Evolutionary conservation across 1,139 yeast species (phyloP).

Genomic region (Saccharomyces hybrid): DNA sequence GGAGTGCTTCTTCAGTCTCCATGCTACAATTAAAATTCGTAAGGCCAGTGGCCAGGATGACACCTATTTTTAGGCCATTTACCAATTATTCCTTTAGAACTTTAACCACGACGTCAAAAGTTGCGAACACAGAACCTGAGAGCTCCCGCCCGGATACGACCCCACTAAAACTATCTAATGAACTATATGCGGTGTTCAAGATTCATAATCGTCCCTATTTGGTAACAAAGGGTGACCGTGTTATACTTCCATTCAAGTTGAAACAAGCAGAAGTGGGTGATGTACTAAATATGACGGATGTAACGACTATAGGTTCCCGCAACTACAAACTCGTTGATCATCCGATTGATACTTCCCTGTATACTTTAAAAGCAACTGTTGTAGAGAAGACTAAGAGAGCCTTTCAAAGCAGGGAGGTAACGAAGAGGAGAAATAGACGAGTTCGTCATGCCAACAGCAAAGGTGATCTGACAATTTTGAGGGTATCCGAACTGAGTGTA

Average conservation of each 20-base stretch:
- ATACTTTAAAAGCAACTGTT: conserved; percentile 65
- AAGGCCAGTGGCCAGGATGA: background rate
- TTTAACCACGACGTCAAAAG: background rate
- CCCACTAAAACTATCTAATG: conserved; percentile 58
- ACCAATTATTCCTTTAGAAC: background rate
- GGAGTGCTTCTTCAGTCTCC: background rate
- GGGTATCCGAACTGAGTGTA: conserved; percentile 64
- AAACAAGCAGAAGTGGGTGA: conserved; percentile 78
- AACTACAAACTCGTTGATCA: conserved; percentile 60
- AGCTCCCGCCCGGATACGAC: conserved; percentile 33
- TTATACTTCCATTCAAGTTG: conserved; percentile 69
- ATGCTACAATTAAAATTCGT: background rate
- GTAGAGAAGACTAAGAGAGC: conserved; percentile 84
- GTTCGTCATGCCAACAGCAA: conserved; percentile 70
- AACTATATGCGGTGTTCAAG: conserved; percentile 73
- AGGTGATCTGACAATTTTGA: conserved; percentile 71
- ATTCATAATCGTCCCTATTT: conserved; percentile 80
- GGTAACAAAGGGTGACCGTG: conserved; percentile 84
- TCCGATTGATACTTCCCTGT: conserved; percentile 47
- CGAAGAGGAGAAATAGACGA: conserved; percentile 78
- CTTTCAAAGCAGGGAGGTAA: conserved; percentile 55
- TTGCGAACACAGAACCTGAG: background rate
- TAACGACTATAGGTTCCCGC: conserved; percentile 77
- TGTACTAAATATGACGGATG: conserved; percentile 59
- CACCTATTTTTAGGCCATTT: background rate